Evolutionary conservation across 208 protist species (phyloP), one percentile per base, ranked within the genome.

Genomic region (Acanthamoeba rhysodes): DNA sequence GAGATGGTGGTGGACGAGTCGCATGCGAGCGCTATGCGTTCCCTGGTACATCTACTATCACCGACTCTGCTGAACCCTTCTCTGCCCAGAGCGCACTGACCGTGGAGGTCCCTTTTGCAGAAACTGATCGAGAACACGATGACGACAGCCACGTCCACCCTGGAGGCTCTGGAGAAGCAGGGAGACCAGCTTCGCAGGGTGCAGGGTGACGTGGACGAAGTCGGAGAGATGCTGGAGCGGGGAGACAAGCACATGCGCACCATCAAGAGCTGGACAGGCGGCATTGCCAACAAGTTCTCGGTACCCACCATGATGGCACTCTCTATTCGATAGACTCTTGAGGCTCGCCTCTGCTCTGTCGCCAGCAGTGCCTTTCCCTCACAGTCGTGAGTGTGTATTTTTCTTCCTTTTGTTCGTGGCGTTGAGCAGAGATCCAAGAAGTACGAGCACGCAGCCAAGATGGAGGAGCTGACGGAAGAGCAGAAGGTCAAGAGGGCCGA

Each of bases 381-480:
- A 24, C 22, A 0, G 62, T 29, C n/a, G n/a, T n/a, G n/a, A n/a
- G n/a, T n/a, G n/a, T n/a, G n/a, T n/a, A n/a, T n/a, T n/a, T n/a
- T n/a, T n/a, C n/a, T n/a, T n/a, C n/a, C n/a, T n/a, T 16, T 68
- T 29, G 41, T 57, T 57, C 4, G 53, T 1, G 16, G 16, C 9
- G 14, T 20, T 4, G 53, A 0, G 53, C 53, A 84, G 74, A 84
- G 18, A 22, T 9, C 9, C 9, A 84, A 84, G 45, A 84, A 84
- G 41, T 55, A 16, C 45, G 74, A 84, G 2, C 9, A 84, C 9
- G 41, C 34, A 1, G 74, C 41, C 74, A 84, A 84, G 74, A 9
- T 84, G 74, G 74, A 84, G 41, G 74, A 84, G 20, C 55, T 84
- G 74, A 84, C 74, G 41, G 74, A 84, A 27, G 74, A 84, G 45